A percentile compares a stretch with the other conserved stretches of the same genome.
Evolutionary conservation across 2,329 filamentous ascomycete genomes (phyloP).

Genomic region (Ophiostoma ulmi): DNA sequence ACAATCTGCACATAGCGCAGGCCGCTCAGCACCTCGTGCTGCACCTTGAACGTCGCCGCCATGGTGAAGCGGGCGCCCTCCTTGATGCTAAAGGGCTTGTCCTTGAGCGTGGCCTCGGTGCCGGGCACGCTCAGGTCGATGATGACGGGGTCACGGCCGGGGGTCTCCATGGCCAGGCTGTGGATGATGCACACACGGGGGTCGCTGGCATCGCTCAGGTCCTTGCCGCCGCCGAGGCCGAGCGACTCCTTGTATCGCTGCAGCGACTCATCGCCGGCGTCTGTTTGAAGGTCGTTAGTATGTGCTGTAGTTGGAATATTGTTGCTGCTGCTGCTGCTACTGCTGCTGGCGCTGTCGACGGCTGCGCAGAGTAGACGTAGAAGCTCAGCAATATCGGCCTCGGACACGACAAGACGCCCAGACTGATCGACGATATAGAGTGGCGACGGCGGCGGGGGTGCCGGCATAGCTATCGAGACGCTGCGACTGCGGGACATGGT

Average conservation of each 20-base stretch:
- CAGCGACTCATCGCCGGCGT: constrained; percentile 80
- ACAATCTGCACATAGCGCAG: constrained; percentile 94
- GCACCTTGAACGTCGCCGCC: constrained; percentile 89
- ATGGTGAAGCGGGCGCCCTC: constrained; percentile 91
- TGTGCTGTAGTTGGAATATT: too few species aligned
- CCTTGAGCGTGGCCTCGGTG: constrained; percentile 72
- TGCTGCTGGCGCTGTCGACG: neutral
- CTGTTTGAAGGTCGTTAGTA: constrained; percentile 34
- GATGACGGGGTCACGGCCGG: constrained; percentile 76
- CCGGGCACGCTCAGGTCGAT: constrained; percentile 77
- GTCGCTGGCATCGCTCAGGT: constrained; percentile 72
- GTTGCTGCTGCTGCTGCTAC: too few species aligned
- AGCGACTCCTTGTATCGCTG: constrained; percentile 97
- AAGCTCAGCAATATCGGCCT: constrained; percentile 18
- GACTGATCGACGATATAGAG: neutral
- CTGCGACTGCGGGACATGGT: constrained; percentile 15
- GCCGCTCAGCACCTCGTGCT: constrained; percentile 92
- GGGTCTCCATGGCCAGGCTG: constrained; percentile 79
- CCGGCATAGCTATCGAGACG: constrained; percentile 21
- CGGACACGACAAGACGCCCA: neutral
- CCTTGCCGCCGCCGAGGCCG: constrained; percentile 69
- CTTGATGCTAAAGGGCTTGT: constrained; percentile 96
- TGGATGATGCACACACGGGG: constrained; percentile 89
- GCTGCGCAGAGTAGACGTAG: constrained; percentile 19
- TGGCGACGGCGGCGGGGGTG: constrained; percentile 24